Evolutionary conservation across 768 basidiomycete species (phyloP), one percentile per base, ranked within the genome.

Genomic region (Chalciporus chontae): DNA sequence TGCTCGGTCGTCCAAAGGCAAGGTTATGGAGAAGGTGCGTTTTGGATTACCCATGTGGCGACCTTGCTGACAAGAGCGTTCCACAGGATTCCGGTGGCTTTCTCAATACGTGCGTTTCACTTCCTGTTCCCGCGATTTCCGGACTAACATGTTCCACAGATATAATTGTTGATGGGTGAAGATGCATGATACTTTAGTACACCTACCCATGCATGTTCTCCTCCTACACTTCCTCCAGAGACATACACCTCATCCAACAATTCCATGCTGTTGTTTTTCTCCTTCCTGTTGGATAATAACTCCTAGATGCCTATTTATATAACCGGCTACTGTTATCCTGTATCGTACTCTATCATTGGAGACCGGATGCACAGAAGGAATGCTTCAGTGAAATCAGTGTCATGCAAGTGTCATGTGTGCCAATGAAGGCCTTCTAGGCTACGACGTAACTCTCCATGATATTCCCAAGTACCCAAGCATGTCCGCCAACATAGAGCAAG

Each of bases 1-100:
- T 97, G 94, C 77, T 98, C 96, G 13, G 96, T 99, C 49, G 96
- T 99, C 48, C 93, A 95, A 80, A 81, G 95, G 69, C 94, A 96
- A 71, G 95, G 95, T 43, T 98, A 99, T 69, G 95, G 94, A 52
- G 95, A 98, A 75, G 95, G 94, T 84, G 49, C 43, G 73, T 51
- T 34, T 51, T 32, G 19, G 10, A 18, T 24, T 2, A 24, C 31
- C 40, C 21, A 18, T 27, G 38, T 19, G 26, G 15, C 45, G 47
- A n/a, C 31, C 31, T 51, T 37, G 45, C 47, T 59, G 18, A 52
- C 38, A n/a, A 27, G 34, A 50, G 40, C 8, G 6, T 7, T 40
- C 23, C 32, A 32, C 18, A 88, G 86, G 87, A 51, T 93, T 95
- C 89, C 85, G 93, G 59, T 96, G 94, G 94, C 63, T 96, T 52